Base-by-base conservation (phyloP, 345 rosid species). In the Barbarea vulgaris region DNA sequence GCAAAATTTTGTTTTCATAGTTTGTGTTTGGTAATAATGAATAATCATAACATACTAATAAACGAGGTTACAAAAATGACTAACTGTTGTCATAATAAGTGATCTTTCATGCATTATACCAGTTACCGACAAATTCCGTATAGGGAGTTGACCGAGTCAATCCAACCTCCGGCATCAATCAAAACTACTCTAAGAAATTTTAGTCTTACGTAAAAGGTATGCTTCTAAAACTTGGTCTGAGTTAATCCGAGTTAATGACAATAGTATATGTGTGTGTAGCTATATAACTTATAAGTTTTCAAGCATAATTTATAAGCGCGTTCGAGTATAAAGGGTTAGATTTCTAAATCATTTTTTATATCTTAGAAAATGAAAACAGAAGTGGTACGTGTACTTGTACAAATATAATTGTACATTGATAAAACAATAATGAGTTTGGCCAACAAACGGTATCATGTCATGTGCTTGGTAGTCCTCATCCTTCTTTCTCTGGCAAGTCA, bases 381-480 rank as follows among this genome's bases (percentile, higher is more conserved):
- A 61, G 74, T 69, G 56, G 47, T 57, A 48, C 17, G 57, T 61
- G 79, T 76, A 68, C 79, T 76, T 76, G 57, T 36, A 61, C 13
- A 30, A 10, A 28, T 60, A 46, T 10, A 69, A 61, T 67, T 56
- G 64, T 61, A 53, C 33, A 53, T 55, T 69, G 75, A 61, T 22
- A 30, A 67, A 30, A 67, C 75, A 76, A 69, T 76, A 76, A 76
- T 61, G 79, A 69, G 79, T 31, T 54, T 62, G 64, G 58, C 75
- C 59, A 70, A 77, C 60, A 77, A 77, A 69, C 30, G 63, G 80
- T 70, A 69, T 69, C 72, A 63, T 77, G 44, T 77, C 80, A 77
- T 77, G 80, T 77, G 80, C 63, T 64, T 70, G 44, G 15, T 64
- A n/a, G 42, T 70, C 59, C 47, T 69, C 65, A n/a, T 61, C 55